Percentiles rank a stretch among this genome's conserved stretches.
phyloP scores from a whole-genome alignment of 2,329 filamentous ascomycete species.

The Fusarium clavum region DNA sequence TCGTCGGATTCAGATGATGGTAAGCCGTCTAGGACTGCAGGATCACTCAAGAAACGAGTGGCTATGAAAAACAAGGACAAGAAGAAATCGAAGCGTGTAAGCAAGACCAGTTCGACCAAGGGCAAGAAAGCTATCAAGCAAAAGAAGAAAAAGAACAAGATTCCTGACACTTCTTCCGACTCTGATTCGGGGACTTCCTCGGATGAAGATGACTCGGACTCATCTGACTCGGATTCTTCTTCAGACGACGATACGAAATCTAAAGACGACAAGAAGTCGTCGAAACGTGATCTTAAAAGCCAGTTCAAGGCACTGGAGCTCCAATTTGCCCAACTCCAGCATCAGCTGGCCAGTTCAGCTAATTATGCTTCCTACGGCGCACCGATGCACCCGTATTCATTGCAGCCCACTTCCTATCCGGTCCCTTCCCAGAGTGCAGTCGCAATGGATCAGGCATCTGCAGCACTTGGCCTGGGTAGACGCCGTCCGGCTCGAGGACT shows the following conservation, averaged over 20 bases:
- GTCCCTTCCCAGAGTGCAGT: neutral
- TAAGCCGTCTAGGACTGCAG: slow-evolving; percentile 7
- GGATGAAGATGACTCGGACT: slow-evolving; percentile 38
- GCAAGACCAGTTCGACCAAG: slow-evolving; percentile 17
- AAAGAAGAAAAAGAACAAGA: slow-evolving; percentile 24
- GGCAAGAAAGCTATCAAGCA: slow-evolving; percentile 24
- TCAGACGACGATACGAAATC: slow-evolving; percentile 33
- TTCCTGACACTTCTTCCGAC: slow-evolving; percentile 10
- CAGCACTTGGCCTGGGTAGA: neutral
- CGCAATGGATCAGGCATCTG: neutral
- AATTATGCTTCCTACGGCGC: neutral
- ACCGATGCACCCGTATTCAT: slow-evolving; percentile 8
- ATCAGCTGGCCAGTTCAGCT: slow-evolving; percentile 30
- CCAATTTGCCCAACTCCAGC: slow-evolving; percentile 45
- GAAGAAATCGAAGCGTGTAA: slow-evolving; percentile 12
- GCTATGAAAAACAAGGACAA: slow-evolving; percentile 25
- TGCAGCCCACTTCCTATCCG: slow-evolving; percentile 1
- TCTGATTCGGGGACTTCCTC: slow-evolving; percentile 43
- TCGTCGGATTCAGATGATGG: slow-evolving; percentile 36
- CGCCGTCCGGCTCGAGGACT: neutral
- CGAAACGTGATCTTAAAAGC: slow-evolving; percentile 38
- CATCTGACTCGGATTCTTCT: slow-evolving; percentile 42
- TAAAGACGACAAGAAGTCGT: slow-evolving; percentile 25
- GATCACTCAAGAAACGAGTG: slow-evolving; percentile 27
- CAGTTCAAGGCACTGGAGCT: slow-evolving; percentile 49